phyloP scores from a whole-genome alignment of 1,284 basidiomycete genomes.

The Ustilago loliicola region DNA sequence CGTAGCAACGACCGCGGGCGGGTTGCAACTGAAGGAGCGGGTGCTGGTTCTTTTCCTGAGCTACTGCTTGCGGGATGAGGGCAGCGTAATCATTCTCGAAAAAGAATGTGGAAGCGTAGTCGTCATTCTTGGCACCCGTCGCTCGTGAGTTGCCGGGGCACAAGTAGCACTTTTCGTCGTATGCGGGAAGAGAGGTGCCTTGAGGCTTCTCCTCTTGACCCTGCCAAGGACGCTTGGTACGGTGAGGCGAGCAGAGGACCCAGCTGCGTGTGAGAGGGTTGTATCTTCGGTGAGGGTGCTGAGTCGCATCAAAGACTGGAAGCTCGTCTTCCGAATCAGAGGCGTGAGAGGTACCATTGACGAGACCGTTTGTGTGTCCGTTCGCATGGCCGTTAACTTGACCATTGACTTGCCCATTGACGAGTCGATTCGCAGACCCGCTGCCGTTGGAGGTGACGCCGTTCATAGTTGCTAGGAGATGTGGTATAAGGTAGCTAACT shows the following conservation, averaged over 20 bases:
- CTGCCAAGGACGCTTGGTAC: slow-evolving; percentile 69
- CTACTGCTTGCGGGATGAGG: slow-evolving; percentile 75
- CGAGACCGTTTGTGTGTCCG: slow-evolving; percentile 14
- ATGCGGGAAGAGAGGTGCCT: slow-evolving; percentile 73
- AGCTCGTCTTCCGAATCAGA: slow-evolving; percentile 19
- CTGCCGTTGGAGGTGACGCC: slow-evolving; percentile 13
- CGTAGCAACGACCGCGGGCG: slow-evolving; percentile 87
- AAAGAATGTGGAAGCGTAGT: slow-evolving; percentile 78
- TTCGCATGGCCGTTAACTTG: slow-evolving; percentile 17
- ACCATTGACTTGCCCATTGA: slow-evolving; percentile 9
- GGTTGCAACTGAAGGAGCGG: slow-evolving; percentile 79
- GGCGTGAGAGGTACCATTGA: slow-evolving; percentile 9
- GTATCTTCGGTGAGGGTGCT: slow-evolving; percentile 68
- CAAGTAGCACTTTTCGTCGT: slow-evolving; percentile 87
- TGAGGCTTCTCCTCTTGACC: slow-evolving; percentile 64
- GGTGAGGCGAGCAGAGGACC: slow-evolving; percentile 69
- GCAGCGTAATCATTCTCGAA: slow-evolving; percentile 92
- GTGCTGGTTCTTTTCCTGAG: slow-evolving; percentile 42
- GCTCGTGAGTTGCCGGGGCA: slow-evolving; percentile 90
- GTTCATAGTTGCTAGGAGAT: slow-evolving; percentile 12
- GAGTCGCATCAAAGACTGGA: slow-evolving; percentile 56
- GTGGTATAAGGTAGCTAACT: slow-evolving; percentile 15
- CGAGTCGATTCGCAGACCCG: slow-evolving; percentile 4
- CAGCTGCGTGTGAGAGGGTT: slow-evolving; percentile 64
- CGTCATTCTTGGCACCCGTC: slow-evolving; percentile 79